These are phyloP conservation scores for Agaricales sp. DNA, from an alignment of 1,284 basidiomycete species.

Conservation along the genomic window DNA sequence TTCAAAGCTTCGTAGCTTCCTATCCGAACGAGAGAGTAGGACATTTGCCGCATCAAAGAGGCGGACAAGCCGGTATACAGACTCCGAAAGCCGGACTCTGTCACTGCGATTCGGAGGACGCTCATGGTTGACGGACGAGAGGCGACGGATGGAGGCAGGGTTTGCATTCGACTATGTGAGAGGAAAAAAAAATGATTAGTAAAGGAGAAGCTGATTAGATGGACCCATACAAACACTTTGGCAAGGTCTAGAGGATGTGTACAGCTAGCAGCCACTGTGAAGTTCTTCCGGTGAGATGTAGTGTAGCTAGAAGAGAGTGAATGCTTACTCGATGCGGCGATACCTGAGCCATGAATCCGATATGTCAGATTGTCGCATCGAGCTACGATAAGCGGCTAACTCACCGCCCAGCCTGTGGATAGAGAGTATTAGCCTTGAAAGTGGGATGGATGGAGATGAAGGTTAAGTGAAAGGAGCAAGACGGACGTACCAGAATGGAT, in stretches of 20 bases:
- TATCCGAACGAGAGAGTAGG: conserved; percentile 81
- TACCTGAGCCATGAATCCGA: conserved; percentile 30
- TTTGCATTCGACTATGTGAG: conserved; percentile 60
- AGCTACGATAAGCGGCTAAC: conserved; percentile 13
- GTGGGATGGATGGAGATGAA: conserved; percentile 5
- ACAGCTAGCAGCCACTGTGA: conserved; percentile 72
- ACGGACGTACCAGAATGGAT: conserved; percentile 54
- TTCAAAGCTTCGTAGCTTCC: conserved; percentile 80
- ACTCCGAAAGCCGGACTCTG: conserved; percentile 57
- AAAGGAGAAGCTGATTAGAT: conserved; percentile 2
- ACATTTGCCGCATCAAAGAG: conserved; percentile 84
- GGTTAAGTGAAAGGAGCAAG: conserved; percentile 7
- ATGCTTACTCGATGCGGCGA: conserved; percentile 65
- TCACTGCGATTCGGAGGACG: conserved; percentile 46
- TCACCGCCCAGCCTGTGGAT: conserved; percentile 61
- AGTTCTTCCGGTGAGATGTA: conserved; percentile 8
- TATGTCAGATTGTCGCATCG: conserved; percentile 2
- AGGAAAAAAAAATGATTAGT: conserved; percentile 1
- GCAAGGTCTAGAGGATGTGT: conserved; percentile 83
- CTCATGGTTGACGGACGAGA: conserved; percentile 45
- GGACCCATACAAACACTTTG: conserved; percentile 56
- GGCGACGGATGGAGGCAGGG: conserved; percentile 33
- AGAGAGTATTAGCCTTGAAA: background rate
- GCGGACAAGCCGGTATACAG: conserved; percentile 80
- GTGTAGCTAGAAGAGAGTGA: conserved; percentile 3